Base-by-base conservation (phyloP, 805 yeast genomes). In the Tetrapisispora nanseiensis region DNA sequence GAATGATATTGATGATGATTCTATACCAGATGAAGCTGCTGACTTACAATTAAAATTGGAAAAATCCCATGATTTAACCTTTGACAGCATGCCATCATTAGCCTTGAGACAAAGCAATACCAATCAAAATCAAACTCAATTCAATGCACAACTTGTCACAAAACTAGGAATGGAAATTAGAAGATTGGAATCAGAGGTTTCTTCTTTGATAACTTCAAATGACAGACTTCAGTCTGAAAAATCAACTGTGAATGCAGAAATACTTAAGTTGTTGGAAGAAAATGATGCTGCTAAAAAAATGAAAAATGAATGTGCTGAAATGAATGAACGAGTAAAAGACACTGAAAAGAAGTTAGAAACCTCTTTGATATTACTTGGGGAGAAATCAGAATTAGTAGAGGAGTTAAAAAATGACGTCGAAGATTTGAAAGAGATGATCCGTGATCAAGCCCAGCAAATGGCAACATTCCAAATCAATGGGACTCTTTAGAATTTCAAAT, bases 401-500 rank as follows among this genome's bases (percentile, higher is more conserved):
- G 98, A 92, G 61, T 69, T 92, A 36, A 74, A 71, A 49, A 95
- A 94, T 7, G 98, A 92, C 56, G 90, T 92, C 15, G 72, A 69
- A 4, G 98, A 92, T 62, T 69, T 90, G 62, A 92, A 92, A 62
- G 94, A 85, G 37, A 68, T 92, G 68, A 74, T 86, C 60, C 72
- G 77, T 46, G 74, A 74, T 47, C 98, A 90, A 62, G 89, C 90
- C 34, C 94, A 85, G 59, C 92, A 89, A 50, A 72, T 90, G 75
- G 78, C 86, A 34, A 81, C 74, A 33, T 51, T 82, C 52, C 84
- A 80, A 49, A 21, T 10, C 10, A n/a, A 9, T 9, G 20, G 28
- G 21, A 23, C 4, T 13, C 9, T 12, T 21, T 33, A 20, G 22
- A 6, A 5, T 29, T n/a, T n/a, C n/a, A n/a, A n/a, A n/a, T n/a